Percentiles rank a stretch among this genome's conserved stretches.
These are phyloP conservation scores for Ogataea angusta DNA, from an alignment of 805 yeast genomes.

Conservation along the genomic window DNA sequence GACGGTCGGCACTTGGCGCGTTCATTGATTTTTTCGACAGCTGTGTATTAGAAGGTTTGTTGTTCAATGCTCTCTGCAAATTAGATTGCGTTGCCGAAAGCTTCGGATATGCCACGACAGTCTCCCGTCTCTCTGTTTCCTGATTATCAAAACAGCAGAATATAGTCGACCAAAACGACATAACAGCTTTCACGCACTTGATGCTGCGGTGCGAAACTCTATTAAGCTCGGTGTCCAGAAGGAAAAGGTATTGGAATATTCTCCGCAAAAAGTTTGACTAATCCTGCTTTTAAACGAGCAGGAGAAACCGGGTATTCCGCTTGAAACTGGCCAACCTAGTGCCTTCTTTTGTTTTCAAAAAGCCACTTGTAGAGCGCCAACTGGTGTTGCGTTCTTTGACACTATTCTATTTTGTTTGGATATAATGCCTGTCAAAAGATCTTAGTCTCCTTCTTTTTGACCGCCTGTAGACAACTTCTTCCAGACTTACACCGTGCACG, in stretches of 20 bases:
- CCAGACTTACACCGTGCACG: background rate
- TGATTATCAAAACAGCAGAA: conserved; percentile 36
- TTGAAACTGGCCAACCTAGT: background rate
- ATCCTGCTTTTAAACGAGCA: background rate
- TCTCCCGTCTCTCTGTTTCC: conserved; percentile 29
- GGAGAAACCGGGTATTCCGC: background rate
- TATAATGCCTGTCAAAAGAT: background rate
- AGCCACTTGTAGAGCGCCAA: background rate
- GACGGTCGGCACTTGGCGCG: background rate
- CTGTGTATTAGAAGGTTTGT: conserved; percentile 18
- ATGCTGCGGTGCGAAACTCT: conserved; percentile 3
- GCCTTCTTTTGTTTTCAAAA: background rate
- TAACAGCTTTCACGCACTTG: conserved; percentile 8
- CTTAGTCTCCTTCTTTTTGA: background rate
- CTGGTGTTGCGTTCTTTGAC: background rate
- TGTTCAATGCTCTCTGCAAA: conserved; percentile 33
- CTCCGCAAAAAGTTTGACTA: background rate
- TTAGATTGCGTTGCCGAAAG: conserved; percentile 34
- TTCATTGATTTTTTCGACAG: conserved; percentile 4
- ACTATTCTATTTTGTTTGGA: background rate
- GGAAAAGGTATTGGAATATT: background rate
- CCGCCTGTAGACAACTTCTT: background rate
- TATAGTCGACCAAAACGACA: conserved; percentile 35
- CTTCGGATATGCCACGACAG: conserved; percentile 24
- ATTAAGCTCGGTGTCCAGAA: background rate